Conservation (phyloP, 2,329 filamentous ascomycete genomes). For the Corynespora cassiicola region DNA sequence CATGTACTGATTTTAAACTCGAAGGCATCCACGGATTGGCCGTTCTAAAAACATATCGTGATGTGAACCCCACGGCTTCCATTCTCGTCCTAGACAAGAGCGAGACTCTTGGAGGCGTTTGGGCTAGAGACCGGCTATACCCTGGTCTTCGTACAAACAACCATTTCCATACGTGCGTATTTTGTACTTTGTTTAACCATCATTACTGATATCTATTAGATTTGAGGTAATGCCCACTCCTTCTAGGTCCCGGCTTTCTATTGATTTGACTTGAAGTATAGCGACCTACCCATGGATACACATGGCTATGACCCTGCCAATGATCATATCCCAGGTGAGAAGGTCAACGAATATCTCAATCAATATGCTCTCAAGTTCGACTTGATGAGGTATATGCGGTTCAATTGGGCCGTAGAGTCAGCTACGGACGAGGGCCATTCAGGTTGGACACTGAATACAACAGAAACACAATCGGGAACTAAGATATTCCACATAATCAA, state of each 20-base stretch:
- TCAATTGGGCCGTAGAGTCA: slow-evolving; percentile 58
- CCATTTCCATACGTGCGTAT: slow-evolving; percentile 45
- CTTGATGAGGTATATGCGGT: slow-evolving; percentile 56
- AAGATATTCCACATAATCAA: slow-evolving; percentile 29
- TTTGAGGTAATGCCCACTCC: slow-evolving; percentile 20
- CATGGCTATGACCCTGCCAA: slow-evolving; percentile 42
- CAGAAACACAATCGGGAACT: not conserved
- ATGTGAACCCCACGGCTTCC: slow-evolving; percentile 49
- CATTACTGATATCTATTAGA: slow-evolving; percentile 9
- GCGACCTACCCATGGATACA: slow-evolving; percentile 41
- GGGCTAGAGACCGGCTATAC: slow-evolving; percentile 51
- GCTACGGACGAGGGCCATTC: slow-evolving; percentile 48
- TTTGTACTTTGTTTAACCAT: not conserved
- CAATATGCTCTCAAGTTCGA: slow-evolving; percentile 51
- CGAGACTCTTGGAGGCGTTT: slow-evolving; percentile 50
- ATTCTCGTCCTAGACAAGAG: slow-evolving; percentile 53
- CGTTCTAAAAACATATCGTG: slow-evolving; percentile 57
- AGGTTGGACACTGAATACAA: slow-evolving; percentile 26
- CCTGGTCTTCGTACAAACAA: slow-evolving; percentile 54
- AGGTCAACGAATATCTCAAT: slow-evolving; percentile 64
- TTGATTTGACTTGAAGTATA: slow-evolving; percentile 33
- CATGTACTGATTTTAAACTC: not conserved
- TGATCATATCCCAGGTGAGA: slow-evolving; percentile 66
- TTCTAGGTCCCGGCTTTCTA: not conserved
- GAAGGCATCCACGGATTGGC: slow-evolving; percentile 51